phyloP scores from a whole-genome alignment of 169 alveolate species.

The Cryptosporidium sp. region DNA sequence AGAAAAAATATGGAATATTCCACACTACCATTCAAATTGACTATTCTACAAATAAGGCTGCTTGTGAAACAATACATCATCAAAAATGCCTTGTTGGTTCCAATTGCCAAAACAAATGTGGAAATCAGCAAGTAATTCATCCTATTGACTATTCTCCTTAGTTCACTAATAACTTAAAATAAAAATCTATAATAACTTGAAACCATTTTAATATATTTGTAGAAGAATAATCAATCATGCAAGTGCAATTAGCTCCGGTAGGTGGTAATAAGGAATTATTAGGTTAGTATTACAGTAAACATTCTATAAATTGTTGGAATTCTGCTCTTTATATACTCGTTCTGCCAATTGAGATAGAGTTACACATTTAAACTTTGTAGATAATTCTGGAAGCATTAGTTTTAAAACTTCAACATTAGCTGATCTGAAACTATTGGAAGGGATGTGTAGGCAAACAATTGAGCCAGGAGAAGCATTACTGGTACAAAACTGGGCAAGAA shows the following conservation, averaged over 20 bases:
- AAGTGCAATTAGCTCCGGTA: not conserved
- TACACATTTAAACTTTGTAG: slow-evolving; percentile 58
- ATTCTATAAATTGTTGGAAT: not conserved
- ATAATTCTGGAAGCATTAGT: slow-evolving; percentile 66
- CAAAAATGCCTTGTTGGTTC: slow-evolving; percentile 80
- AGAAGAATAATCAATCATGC: not conserved
- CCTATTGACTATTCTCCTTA: not conserved
- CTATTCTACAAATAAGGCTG: slow-evolving; percentile 81
- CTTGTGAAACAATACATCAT: slow-evolving; percentile 86
- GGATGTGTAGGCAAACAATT: slow-evolving; percentile 70
- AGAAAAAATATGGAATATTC: slow-evolving; percentile 84
- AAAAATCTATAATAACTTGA: not conserved
- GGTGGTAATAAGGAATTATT: not conserved
- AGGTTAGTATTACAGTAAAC: not conserved
- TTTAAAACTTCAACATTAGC: slow-evolving; percentile 57
- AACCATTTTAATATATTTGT: too few relatives aligned
- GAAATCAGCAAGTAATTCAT: not conserved
- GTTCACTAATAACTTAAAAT: not conserved
- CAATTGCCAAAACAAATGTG: not conserved
- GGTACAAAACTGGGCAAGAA: slow-evolving; percentile 71
- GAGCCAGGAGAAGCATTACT: slow-evolving; percentile 76
- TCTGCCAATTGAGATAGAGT: slow-evolving; percentile 73
- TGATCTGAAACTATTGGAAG: slow-evolving; percentile 70
- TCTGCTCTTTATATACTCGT: slow-evolving; percentile 13
- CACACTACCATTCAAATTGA: slow-evolving; percentile 91